These are phyloP conservation scores for Metschnikowia hibisci DNA, from an alignment of 805 yeast species.

Conservation along the genomic window DNA sequence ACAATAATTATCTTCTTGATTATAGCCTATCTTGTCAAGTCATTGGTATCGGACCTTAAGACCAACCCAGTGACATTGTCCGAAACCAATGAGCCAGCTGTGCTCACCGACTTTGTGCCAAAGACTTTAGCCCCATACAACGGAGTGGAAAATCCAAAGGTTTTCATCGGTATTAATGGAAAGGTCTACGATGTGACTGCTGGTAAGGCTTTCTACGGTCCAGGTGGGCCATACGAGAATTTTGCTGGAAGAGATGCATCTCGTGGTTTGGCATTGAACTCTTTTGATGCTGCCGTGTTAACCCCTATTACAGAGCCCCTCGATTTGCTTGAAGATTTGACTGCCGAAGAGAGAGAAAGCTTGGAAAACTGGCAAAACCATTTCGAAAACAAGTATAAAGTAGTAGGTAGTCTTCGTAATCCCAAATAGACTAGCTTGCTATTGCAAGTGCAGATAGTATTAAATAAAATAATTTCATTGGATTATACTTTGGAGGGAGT, in stretches of 20 bases:
- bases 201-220: conserved; percentile 87
- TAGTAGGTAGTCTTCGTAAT: conserved; percentile 65
- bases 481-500: too few species aligned
- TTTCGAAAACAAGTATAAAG: conserved; percentile 76
- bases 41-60: conserved; percentile 23
- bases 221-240: conserved; percentile 90
- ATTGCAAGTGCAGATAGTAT: too few species aligned
- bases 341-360: conserved; percentile 56
- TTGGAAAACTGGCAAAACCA: conserved; percentile 83
- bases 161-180: conserved; percentile 84
- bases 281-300: conserved; percentile 67
- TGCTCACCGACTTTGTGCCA: conserved; percentile 67
- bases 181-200: conserved; percentile 77
- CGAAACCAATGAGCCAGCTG: conserved; percentile 27
- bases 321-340: conserved; percentile 64
- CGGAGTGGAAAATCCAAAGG: conserved; percentile 74
- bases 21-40: conserved; percentile 29
- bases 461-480: too few species aligned
- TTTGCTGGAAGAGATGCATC: conserved; percentile 97
- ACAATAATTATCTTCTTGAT: conserved; percentile 31
- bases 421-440: conserved; percentile 5
- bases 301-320: conserved; percentile 73
- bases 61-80: conserved; percentile 28
- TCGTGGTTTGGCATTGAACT: conserved; percentile 83
- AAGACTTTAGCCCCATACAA: conserved; percentile 66